Conservation (phyloP, 495 filamentous ascomycete species). For the Hypomontagnella monticulosa region DNA sequence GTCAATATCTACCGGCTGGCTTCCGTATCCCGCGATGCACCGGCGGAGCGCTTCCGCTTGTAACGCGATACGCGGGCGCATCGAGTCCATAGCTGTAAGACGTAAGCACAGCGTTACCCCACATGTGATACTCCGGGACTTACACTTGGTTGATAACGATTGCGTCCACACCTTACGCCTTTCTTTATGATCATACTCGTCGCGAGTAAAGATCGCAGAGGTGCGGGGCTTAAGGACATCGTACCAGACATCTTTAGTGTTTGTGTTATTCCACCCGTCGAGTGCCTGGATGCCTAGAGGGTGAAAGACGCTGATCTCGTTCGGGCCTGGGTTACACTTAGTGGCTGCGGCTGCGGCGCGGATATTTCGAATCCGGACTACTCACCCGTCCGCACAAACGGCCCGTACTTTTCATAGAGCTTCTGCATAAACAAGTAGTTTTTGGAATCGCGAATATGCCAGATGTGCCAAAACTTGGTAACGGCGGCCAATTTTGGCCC, state of each 20-base stretch:
- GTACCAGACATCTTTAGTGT: conserved; percentile 58
- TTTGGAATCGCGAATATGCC: conserved; percentile 42
- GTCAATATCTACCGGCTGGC: conserved; percentile 15
- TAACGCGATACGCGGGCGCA: conserved; percentile 18
- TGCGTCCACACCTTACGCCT: conserved; percentile 50
- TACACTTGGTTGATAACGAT: conserved; percentile 41
- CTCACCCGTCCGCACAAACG: conserved; percentile 53
- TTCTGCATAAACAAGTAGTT: conserved; percentile 50
- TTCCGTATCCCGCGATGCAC: conserved; percentile 11
- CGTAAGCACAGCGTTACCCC: not conserved
- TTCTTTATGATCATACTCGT: conserved; percentile 37
- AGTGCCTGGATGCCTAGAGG: conserved; percentile 44
- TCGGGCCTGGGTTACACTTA: conserved; percentile 35
- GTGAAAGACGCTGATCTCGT: conserved; percentile 49
- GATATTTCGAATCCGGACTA: not conserved
- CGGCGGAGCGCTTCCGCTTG: conserved; percentile 10
- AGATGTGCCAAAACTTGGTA: conserved; percentile 54
- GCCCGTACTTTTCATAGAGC: conserved; percentile 52
- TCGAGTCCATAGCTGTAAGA: conserved; percentile 14
- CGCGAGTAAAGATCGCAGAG: conserved; percentile 52
- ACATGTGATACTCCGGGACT: not conserved
- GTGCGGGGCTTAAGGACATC: conserved; percentile 51
- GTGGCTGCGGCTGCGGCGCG: not conserved
- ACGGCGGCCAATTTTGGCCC: conserved; percentile 52
- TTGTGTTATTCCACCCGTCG: conserved; percentile 45